phyloP scores from a whole-genome alignment of 495 filamentous ascomycete species.

The Neurospora terricola region DNA sequence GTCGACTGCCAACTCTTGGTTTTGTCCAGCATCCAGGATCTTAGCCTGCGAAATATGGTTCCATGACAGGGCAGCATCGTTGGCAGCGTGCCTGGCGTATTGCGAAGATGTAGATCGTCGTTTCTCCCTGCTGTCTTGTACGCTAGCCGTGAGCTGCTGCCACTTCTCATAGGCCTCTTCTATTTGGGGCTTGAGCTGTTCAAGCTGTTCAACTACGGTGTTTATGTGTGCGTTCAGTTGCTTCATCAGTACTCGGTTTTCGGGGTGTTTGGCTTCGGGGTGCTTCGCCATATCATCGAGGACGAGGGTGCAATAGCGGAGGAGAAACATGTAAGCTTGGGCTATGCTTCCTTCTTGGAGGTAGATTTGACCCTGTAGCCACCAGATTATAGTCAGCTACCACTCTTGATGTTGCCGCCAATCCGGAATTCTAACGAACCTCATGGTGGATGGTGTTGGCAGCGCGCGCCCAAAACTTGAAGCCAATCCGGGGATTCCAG shows the following conservation, averaged over 20 bases:
- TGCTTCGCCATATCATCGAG: conserved; percentile 51
- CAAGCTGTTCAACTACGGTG: conserved; percentile 42
- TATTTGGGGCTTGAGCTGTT: conserved; percentile 38
- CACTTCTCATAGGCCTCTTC: conserved; percentile 26
- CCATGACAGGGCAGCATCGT: conserved; percentile 38
- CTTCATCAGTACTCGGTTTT: conserved; percentile 15
- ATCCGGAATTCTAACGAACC: conserved; percentile 34
- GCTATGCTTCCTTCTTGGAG: conserved; percentile 75
- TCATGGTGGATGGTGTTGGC: conserved; percentile 69
- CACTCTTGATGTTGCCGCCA: neutral
- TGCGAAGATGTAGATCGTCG: conserved; percentile 5
- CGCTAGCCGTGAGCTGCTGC: conserved; percentile 13
- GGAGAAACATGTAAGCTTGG: conserved; percentile 77
- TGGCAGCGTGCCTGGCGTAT: conserved; percentile 29
- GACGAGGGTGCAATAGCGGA: conserved; percentile 68
- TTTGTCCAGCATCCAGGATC: conserved; percentile 55
- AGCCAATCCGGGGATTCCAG: conserved; percentile 61
- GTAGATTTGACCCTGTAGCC: conserved; percentile 49
- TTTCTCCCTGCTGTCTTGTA: conserved; percentile 2
- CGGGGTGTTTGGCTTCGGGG: conserved; percentile 52
- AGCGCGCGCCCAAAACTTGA: conserved; percentile 75
- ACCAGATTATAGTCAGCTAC: neutral
- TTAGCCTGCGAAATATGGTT: conserved; percentile 23
- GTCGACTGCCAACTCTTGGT: conserved; percentile 68
- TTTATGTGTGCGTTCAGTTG: conserved; percentile 18